These are phyloP conservation scores for Aspergillus vadensis DNA, from an alignment of 2,329 filamentous ascomycete genomes.

Conservation along the genomic window DNA sequence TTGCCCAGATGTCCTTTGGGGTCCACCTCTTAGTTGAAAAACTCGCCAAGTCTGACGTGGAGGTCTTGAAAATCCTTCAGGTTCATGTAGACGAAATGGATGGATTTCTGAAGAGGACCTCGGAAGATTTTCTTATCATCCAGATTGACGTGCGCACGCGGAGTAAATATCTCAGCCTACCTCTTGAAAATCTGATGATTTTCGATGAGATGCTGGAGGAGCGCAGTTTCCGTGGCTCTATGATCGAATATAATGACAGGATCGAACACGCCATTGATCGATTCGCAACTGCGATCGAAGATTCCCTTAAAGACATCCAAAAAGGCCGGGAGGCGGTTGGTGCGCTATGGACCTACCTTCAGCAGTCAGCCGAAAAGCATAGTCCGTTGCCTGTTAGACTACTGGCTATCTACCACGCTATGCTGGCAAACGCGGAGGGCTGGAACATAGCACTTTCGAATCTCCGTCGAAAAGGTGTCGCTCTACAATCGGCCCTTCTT, in stretches of 20 bases:
- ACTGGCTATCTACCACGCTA: constrained; percentile 77
- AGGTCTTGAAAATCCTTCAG: constrained; percentile 87
- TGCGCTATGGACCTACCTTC: constrained; percentile 75
- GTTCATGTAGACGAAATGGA: constrained; percentile 93
- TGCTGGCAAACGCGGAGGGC: constrained; percentile 89
- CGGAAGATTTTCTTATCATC: constrained; percentile 81
- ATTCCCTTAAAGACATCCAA: constrained; percentile 74
- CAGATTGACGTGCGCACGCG: constrained; percentile 77
- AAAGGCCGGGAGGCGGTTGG: constrained; percentile 75
- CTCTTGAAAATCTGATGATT: constrained; percentile 76
- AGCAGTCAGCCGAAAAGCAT: constrained; percentile 62
- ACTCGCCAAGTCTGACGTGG: constrained; percentile 82
- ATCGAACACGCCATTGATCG: constrained; percentile 87
- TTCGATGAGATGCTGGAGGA: constrained; percentile 90
- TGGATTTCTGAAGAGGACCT: constrained; percentile 80
- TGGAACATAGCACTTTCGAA: constrained; percentile 81
- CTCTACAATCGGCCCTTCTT: constrained; percentile 68
- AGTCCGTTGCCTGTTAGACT: constrained; percentile 63
- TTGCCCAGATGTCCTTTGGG: constrained; percentile 91
- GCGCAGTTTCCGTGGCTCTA: constrained; percentile 75
- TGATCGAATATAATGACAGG: constrained; percentile 83
- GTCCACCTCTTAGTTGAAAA: constrained; percentile 83
- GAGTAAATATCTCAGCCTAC: constrained; percentile 76
- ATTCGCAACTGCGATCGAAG: constrained; percentile 73
- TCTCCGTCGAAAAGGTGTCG: constrained; percentile 71